Base-by-base conservation (phyloP, 1,284 basidiomycete genomes). In the Cystobasidium slooffiae region DNA sequence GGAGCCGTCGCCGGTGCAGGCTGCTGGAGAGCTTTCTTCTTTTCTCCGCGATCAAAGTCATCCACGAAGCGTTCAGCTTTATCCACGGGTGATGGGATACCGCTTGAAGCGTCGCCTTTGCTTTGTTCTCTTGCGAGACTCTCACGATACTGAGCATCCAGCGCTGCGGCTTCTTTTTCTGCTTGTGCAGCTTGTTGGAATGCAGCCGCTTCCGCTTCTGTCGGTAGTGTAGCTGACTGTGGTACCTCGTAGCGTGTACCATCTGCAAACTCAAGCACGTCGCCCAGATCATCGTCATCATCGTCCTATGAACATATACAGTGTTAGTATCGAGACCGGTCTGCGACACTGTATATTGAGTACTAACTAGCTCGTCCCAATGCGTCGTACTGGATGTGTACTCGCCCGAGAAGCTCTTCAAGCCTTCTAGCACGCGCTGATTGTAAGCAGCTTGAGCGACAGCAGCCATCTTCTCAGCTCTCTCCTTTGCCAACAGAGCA, bases 191-290 rank as follows among this genome's bases (percentile, higher is more conserved):
- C 62, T 47, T 41, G 18, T 47, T 49, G 43, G 41, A 56, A 56
- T 12, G 58, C 52, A 20, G 70, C 44, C 18, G 80, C 77, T 47
- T 80, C 82, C 18, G 86, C 84, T 44, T 84, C 80, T 8, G 88
- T 82, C 76, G 72, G 74, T 31, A 68, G 51, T 6, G 69, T 65
- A 6, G 73, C 61, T 14, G 69, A 70, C 56, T 89, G 76, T 62
- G 81, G 87, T 74, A 94, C 86, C 78, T 89, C 92, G 84, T 94
- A 94, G 81, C 92, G 91, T 59, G 89, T 88, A 6, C 93, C 93
- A 81, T 97, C 94, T 6, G 88, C 93, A 81, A 97, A 97, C 81
- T 97, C 93, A 79, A 97, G 92, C 51, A 94, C 90, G 52, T 90
- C 91, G 78, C 88, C 91, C 47, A 73, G 46, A 43, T 93, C 94